Evolutionary conservation across 768 basidiomycete species (phyloP), one percentile per base, ranked within the genome.

Genomic region (Chalciporus pseudorubinellus): DNA sequence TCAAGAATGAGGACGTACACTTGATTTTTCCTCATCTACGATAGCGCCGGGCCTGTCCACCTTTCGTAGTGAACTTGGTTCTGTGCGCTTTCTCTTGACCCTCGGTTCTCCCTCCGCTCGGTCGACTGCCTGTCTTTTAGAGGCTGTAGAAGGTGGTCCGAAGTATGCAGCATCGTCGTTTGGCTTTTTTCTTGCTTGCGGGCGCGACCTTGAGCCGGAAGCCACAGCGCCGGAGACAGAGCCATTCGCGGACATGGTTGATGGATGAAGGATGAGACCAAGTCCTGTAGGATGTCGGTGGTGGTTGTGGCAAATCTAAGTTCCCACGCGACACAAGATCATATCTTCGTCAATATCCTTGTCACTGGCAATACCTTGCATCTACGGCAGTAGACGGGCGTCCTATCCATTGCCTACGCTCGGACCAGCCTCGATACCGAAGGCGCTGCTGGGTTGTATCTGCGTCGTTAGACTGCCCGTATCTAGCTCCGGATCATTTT

Each of bases 161-260:
- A 83, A 79, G 67, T 89, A 89, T 19, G 85, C 76, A 14, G 85
- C 83, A 63, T 89, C 84, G 52, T 86, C 84, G 62, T 81, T 83
- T 34, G 72, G 73, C 57, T 82, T 85, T 64, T 78, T 82, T 47
- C 83, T 77, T 20, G 80, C 76, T 61, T 83, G 82, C n/a, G 77
- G 77, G 22, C 84, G 80, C 9, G 83, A 82, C 46, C 84, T 77
- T 18, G 83, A 82, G 49, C 74, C 75, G 3, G 79, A 70, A 4
- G 77, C 50, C 5, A 70, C 54, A 26, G 42, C 22, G 14, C 26
- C 26, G 26, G 26, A 26, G 26, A 54, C 50, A 13, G 61, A 42
- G 40, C 65, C 66, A 33, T 59, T 68, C 42, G 36, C 44, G 24
- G 65, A 66, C 65, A 66, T 66, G 50, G 42, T 26, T 36, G 45